phyloP scores from a whole-genome alignment of 2,329 filamentous ascomycete genomes.

The Tolypocladium inflatum region DNA sequence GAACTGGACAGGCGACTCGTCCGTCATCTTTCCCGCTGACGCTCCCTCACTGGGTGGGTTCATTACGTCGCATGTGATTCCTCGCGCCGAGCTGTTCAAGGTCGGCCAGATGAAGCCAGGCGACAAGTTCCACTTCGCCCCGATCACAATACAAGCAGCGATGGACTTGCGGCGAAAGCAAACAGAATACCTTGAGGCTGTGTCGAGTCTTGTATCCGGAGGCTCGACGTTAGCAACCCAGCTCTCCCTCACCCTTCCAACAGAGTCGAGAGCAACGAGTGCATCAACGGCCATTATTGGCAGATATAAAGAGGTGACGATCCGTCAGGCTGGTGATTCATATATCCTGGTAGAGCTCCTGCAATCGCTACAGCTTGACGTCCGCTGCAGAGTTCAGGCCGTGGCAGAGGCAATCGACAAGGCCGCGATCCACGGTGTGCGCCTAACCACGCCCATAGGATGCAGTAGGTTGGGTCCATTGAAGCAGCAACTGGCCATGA shows the following conservation, averaged over 20 bases:
- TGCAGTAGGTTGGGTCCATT: background rate
- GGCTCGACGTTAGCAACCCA: background rate
- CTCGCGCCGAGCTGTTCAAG: constrained; percentile 51
- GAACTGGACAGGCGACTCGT: constrained; percentile 53
- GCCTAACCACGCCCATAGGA: background rate
- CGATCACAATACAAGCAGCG: background rate
- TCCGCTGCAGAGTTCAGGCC: constrained; percentile 1
- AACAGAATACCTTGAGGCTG: background rate
- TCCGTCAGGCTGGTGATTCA: background rate
- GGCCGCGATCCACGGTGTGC: background rate
- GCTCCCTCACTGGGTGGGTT: constrained; percentile 53
- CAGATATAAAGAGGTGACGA: background rate
- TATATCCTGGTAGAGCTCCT: constrained; percentile 1
- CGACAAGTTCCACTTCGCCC: constrained; percentile 23
- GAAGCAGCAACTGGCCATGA: too few relatives aligned
- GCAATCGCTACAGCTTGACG: background rate
- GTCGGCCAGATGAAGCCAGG: constrained; percentile 52
- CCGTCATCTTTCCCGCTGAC: constrained; percentile 50
- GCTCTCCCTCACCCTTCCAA: background rate
- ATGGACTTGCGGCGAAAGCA: background rate
- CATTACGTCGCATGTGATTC: constrained; percentile 43
- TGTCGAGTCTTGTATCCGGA: background rate
- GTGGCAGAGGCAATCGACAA: background rate
- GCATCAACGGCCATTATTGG: background rate
- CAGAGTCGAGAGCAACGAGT: background rate